These are phyloP conservation scores for Dothideomycetes sp. DNA, from an alignment of 2,329 filamentous ascomycete genomes.

Conservation along the genomic window DNA sequence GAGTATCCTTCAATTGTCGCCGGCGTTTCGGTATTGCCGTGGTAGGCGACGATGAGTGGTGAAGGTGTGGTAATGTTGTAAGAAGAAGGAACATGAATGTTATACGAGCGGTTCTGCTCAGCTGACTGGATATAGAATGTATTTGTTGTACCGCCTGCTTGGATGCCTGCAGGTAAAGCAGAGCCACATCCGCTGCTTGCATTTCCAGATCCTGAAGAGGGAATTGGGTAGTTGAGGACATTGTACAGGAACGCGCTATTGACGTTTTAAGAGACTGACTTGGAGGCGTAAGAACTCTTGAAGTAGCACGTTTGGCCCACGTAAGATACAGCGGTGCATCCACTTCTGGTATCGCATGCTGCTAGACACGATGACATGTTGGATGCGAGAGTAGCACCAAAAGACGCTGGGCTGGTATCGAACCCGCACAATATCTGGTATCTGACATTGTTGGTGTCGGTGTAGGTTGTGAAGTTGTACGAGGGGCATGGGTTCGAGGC, in stretches of 20 bases:
- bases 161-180: constrained; percentile 13
- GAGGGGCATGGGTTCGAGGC: no score
- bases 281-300: constrained; percentile 3
- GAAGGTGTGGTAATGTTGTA: constrained; percentile 27
- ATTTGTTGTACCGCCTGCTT: constrained; percentile 11
- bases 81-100: constrained; percentile 26
- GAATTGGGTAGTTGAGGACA: constrained; percentile 6
- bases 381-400: neutral
- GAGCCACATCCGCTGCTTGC: constrained; percentile 16
- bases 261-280: neutral
- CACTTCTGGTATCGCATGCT: constrained; percentile 4
- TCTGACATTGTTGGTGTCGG: neutral
- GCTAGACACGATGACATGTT: constrained; percentile 1
- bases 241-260: constrained; percentile 4
- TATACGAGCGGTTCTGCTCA: constrained; percentile 23
- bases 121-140: constrained; percentile 12
- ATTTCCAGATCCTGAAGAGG: constrained; percentile 7
- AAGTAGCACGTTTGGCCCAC: constrained; percentile 9
- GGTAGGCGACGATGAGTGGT: constrained; percentile 38
- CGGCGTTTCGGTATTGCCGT: constrained; percentile 30
- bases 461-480: no score
- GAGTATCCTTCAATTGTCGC: constrained; percentile 30
- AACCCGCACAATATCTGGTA: constrained; percentile 7
- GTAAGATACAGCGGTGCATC: constrained; percentile 6
- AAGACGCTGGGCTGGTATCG: constrained; percentile 2